These are phyloP conservation scores for Rhodomyrtus psidioides DNA, from an alignment of 441 rosid genomes.

Conservation along the genomic window DNA sequence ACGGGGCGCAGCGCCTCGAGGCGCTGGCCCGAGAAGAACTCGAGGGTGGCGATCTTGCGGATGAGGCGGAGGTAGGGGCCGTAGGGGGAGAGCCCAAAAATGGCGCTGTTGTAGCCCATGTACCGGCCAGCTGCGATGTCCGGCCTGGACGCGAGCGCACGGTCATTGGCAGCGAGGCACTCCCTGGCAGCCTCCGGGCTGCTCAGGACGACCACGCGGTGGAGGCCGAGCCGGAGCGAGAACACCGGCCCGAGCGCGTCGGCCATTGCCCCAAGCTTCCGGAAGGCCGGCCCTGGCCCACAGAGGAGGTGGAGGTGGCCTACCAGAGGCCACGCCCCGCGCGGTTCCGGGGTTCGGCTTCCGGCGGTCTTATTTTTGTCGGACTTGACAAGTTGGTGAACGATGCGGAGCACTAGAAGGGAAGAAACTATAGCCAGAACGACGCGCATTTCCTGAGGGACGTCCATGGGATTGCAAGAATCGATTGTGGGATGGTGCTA, in stretches of 20 bases:
- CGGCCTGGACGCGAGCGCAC: constrained; percentile 37
- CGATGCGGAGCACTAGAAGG: background rate
- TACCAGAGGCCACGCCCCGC: constrained; percentile 44
- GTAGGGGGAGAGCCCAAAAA: constrained; percentile 42
- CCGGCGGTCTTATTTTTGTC: background rate
- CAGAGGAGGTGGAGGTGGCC: constrained; percentile 55
- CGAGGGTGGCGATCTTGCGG: constrained; percentile 40
- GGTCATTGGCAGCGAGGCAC: constrained; percentile 43
- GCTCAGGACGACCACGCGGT: constrained; percentile 29
- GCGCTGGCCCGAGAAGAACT: constrained; percentile 40
- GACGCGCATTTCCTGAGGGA: background rate
- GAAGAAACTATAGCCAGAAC: background rate
- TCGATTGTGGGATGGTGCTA: too few relatives aligned
- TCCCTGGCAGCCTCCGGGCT: constrained; percentile 31
- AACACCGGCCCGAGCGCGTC: constrained; percentile 43
- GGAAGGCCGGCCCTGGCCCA: constrained; percentile 23
- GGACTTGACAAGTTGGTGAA: background rate
- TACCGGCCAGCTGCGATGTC: constrained; percentile 31
- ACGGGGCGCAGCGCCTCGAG: constrained; percentile 33
- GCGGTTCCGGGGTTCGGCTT: constrained; percentile 30
- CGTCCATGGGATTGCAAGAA: background rate
- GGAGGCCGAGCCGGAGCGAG: constrained; percentile 37
- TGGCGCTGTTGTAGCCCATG: constrained; percentile 46
- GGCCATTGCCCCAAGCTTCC: constrained; percentile 41
- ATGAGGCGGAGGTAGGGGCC: constrained; percentile 58